A percentile compares a stretch with the other conserved stretches of the same genome.
These are phyloP conservation scores for Pseudonitzschia delicatissima DNA, from an alignment of 108 stramenopile species.

Conservation along the genomic window DNA sequence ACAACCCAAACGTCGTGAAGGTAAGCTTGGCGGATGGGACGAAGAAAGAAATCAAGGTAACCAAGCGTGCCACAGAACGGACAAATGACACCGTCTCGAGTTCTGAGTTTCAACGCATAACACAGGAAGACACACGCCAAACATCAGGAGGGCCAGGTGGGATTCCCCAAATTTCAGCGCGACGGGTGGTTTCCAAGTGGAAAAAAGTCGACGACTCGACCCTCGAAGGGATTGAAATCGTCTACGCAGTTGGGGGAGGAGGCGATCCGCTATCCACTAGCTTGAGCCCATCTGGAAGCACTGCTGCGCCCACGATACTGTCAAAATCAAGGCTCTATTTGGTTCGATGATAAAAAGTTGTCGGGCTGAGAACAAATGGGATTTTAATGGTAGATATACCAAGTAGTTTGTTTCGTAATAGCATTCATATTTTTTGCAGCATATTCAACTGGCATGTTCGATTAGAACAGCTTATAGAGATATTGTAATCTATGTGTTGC, in stretches of 20 bases:
- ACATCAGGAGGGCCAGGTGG: slow-evolving; percentile 19
- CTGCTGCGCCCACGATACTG: slow-evolving; percentile 15
- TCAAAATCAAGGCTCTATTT: slow-evolving; percentile 36
- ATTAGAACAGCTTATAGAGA: no score
- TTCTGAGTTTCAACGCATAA: slow-evolving; percentile 74
- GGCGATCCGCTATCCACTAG: slow-evolving; percentile 43
- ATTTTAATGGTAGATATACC: no score
- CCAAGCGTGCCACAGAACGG: slow-evolving; percentile 67
- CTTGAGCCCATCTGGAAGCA: background rate
- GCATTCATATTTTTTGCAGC: background rate
- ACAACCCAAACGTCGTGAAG: slow-evolving; percentile 72
- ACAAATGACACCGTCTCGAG: slow-evolving; percentile 41
- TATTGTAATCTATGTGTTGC: no score
- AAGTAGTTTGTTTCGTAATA: background rate
- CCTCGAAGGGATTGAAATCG: slow-evolving; percentile 70
- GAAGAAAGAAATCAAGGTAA: slow-evolving; percentile 74
- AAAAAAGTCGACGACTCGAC: slow-evolving; percentile 31
- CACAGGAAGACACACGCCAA: slow-evolving; percentile 22
- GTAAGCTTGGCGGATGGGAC: slow-evolving; percentile 51
- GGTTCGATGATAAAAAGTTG: slow-evolving; percentile 11
- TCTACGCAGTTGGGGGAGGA: slow-evolving; percentile 54
- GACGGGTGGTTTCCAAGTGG: slow-evolving; percentile 76
- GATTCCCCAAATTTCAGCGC: slow-evolving; percentile 62
- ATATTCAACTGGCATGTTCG: no score
- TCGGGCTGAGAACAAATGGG: background rate